Evolutionary conservation across 2,329 filamentous ascomycete species (phyloP), one percentile per base, ranked within the genome.

Genomic region (Penicillium sp.): DNA sequence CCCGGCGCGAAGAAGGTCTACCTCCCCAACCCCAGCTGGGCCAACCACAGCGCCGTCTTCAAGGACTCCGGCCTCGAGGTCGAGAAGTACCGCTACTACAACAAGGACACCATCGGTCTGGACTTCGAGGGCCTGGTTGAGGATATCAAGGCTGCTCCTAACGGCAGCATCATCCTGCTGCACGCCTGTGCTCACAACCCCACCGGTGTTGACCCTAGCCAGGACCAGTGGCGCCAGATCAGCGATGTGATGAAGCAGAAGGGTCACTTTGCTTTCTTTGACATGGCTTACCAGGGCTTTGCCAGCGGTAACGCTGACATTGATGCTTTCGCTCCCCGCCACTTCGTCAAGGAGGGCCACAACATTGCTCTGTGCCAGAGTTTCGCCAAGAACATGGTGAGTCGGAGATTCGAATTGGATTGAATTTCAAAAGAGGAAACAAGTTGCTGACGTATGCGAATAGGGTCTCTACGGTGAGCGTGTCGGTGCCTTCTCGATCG

Each of bases 241-340:
- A 90, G 89, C 77, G 80, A 89, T 58, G 89, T 88, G 59, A 86
- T 96, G 77, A 95, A 95, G 85, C 84, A 86, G 73, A 86, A 89
- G 75, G 87, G 83, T 49, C 93, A 97, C 84, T 96, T 89, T 75
- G 87, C 91, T 69, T 97, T 99, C 85, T 99, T 97, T 81, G 93
- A 97, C 78, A 97, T 97, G 92, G 93, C 93, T 62, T 99, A 99
- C 84, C 93, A 99, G 81, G 93, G 93, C 68, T 97, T 99, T 72
- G 93, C 93, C 67, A 94, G 89, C 62, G 93, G 93, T 66, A 85
- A 96, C 79, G 94, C 90, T 62, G 85, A 95, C 82, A 87, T 87
- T 77, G 93, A 99, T 74, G 94, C 94, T 62, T 97, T 93, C 74
- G 90, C 94, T 58, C 84, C 97, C 65, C 87, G 94, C 66, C 83